Evolutionary conservation across 2,329 filamentous ascomycete genomes (phyloP), one percentile per base, ranked within the genome.

Genomic region (Knufia fluminis): DNA sequence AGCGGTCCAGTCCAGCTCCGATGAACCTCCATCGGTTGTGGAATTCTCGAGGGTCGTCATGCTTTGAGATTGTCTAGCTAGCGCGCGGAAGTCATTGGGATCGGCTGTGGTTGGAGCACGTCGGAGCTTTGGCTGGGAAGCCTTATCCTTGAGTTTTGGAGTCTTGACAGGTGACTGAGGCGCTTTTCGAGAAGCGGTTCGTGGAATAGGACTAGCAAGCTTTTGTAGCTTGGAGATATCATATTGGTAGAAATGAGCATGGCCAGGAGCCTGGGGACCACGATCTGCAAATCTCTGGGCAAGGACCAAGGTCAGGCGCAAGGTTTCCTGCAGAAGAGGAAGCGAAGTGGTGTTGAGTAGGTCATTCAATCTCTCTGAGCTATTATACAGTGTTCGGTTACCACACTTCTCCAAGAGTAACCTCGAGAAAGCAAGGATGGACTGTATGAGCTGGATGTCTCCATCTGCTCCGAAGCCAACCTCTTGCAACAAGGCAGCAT

Each of bases 321-420:
- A 77, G 7, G 88, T 85, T 24, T 78, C 78, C 61, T 85, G 81
- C 48, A 98, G 75, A 43, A 98, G 76, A 23, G 82, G 79, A 50
- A 91, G 75, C 20, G 85, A 90, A 2, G 87, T 91, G 39, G 86
- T 91, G 66, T 96, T 87, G 52, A 98, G 78, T 35, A 98, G 76
- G 63, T 90, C 83, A 64, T 91, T 92, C 53, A 98, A 72, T 60
- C 94, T 86, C 57, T 83, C 77, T 65, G 91, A 97, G 72, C 92
- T 98, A 53, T 85, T 87, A 66, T 97, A 98, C 60, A 98, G 82
- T 70, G 90, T 96, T 59, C 94, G 78, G 64, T 98, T 98, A 52
- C 91, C 92, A 67, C 92, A 98, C 64, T 95, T 92, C 64, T 97
- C 88, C 46, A 97, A 71, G 24, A 98, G 75, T 66, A 94, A 78